These are phyloP conservation scores for Sporothrix variecibatus DNA, from an alignment of 2,329 filamentous ascomycete species.

Conservation along the genomic window DNA sequence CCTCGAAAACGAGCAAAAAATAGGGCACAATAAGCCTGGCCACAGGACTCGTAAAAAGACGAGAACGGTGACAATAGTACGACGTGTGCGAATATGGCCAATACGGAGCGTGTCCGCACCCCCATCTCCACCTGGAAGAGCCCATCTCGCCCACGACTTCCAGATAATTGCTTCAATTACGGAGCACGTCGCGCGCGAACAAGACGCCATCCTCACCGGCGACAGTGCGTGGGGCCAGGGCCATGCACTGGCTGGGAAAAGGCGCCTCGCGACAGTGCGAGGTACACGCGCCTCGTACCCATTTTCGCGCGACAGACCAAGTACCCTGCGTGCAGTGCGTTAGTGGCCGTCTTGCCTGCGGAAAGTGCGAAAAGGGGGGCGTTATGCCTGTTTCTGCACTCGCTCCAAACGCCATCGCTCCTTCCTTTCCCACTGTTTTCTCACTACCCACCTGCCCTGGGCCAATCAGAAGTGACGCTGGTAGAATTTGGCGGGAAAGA, in stretches of 20 bases:
- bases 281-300: not conserved
- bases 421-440: conserved; percentile 1
- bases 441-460: not conserved
- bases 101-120: conserved; percentile 5
- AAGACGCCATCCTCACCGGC: conserved; percentile 7
- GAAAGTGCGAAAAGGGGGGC: conserved; percentile 9
- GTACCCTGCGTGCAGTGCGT: not conserved
- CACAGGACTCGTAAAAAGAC: not conserved
- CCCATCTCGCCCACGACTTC: not conserved
- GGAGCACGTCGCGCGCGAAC: conserved; percentile 8
- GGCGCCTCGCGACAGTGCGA: not conserved
- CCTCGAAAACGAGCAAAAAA: not conserved
- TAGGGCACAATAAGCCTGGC: not conserved
- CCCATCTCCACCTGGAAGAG: not conserved
- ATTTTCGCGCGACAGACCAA: not conserved
- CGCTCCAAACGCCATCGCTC: conserved; percentile 21
- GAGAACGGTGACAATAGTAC: not conserved
- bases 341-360: not conserved
- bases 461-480: not conserved
- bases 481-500: not conserved
- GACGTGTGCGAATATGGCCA: not conserved
- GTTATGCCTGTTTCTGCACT: conserved; percentile 19
- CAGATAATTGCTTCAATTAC: conserved; percentile 6
- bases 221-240: not conserved
- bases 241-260: conserved; percentile 16